Evolutionary conservation across 139 green algal genomes (phyloP), one percentile per base, ranked within the genome.

Genomic region (Mychonastes homosphaera): DNA sequence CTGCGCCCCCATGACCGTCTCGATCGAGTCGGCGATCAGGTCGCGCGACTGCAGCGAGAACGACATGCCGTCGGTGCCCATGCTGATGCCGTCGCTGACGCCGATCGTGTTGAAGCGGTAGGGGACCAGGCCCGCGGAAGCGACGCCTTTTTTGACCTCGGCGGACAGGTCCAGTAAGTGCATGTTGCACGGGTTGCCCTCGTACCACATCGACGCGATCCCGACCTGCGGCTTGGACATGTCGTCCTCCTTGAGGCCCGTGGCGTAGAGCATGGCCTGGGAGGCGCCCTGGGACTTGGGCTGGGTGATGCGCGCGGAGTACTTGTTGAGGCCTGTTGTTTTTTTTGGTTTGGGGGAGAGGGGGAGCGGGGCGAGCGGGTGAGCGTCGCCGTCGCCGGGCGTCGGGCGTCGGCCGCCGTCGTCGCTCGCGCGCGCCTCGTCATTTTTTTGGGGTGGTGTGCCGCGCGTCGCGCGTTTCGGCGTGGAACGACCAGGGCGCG

Each of bases 131-230:
- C 84, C 85, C 1, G 76, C 23, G 46, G 50, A 32, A 29, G 61
- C 61, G 39, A 97, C 84, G 40, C 92, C 92, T n/a, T 71, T 61
- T 76, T 97, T 96, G 19, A 98, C 91, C 44, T 94, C 79, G 4
- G 75, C 80, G 2, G 86, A 86, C 50, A 99, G 75, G 63, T 91
- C 77, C 69, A 96, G 82, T 24, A 99, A 80, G 78, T 99, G 92
- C 90, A 96, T 99, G 81, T 99, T 99, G 89, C 92, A 99, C 34
- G 92, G 84, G 77, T 99, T 99, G 67, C 91, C 91, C 72, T 98
- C 91, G 55, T 94, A 98, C 91, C 91, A 98, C 45, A 97, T 83
- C 24, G 80, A 93, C 3, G 83, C 87, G 56, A 98, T 89, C 48
- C 91, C 91, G 18, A 98, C 71, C 83, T 90, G 65, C 8, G 43